Conservation (phyloP, 2,329 filamentous ascomycete genomes). For the Teratosphaeriaceae sp. region DNA sequence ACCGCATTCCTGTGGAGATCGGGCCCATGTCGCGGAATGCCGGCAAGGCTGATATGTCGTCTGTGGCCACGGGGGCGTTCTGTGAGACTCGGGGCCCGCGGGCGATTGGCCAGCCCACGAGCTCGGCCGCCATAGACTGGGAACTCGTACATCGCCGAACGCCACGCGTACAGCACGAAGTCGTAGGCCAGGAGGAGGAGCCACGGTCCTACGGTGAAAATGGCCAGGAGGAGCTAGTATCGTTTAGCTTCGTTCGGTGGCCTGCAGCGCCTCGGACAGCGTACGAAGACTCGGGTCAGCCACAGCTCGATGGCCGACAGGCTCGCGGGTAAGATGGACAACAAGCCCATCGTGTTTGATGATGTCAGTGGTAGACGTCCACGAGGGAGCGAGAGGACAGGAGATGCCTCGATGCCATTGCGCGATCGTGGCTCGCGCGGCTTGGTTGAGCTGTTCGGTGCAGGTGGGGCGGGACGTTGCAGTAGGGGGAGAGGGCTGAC, state of each 20-base stretch:
- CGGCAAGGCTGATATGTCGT: constrained; percentile 37
- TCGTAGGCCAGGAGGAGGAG: constrained; percentile 57
- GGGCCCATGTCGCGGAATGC: constrained; percentile 11
- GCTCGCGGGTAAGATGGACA: constrained; percentile 56
- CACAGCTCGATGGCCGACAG: constrained; percentile 55
- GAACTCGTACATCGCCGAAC: constrained; percentile 51
- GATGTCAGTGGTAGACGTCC: background rate
- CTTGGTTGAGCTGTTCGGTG: no score
- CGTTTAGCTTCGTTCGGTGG: constrained; percentile 1
- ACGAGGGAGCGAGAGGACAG: background rate
- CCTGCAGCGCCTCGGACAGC: no score
- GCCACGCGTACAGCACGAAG: constrained; percentile 54
- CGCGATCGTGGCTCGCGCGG: no score
- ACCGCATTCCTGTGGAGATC: constrained; percentile 16
- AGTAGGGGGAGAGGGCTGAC: no score
- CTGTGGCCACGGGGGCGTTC: constrained; percentile 49
- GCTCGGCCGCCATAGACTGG: constrained; percentile 56
- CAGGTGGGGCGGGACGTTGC: background rate
- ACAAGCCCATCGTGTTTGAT: constrained; percentile 49
- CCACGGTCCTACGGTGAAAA: constrained; percentile 58
- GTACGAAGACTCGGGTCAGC: constrained; percentile 57
- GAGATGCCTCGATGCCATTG: no score
- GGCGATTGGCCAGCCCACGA: constrained; percentile 51
- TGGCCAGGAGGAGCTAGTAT: constrained; percentile 51
- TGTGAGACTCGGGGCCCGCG: constrained; percentile 55